Evolutionary conservation across 306 rosid genomes (phyloP), one percentile per base, ranked within the genome.

Genomic region (Cicer cuneatum): DNA sequence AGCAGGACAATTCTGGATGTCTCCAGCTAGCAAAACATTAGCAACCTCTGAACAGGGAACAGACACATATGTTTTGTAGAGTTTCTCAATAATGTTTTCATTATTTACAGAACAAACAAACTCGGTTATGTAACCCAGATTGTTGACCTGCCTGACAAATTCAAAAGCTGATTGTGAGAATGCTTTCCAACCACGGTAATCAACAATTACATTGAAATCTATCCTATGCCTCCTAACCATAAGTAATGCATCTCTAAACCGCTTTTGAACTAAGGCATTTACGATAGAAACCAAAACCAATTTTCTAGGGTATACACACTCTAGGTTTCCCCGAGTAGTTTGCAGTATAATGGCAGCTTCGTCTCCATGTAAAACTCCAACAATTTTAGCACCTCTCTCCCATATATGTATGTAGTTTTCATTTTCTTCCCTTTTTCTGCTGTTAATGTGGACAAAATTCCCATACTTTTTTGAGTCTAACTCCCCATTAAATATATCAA

Each of bases 141-240:
- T 92, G 87, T 85, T 83, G 87, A 90, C 87, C 84, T 94, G 96
- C 86, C 77, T 85, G 69, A 92, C 96, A 81, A 94, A 90, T 73
- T 90, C 98, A 18, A 90, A 62, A 71, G 99, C 93, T 58, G 82
- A 88, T 67, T 85, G 89, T 58, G 93, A 88, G 84, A 94, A 94
- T 61, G 83, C 66, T 76, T 80, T 85, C 89, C 88, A 90, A 56
- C 99, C 95, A 85, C 92, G 81, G 66, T 84, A 86, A 83, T 94
- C 97, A 59, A 90, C 96, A 72, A 94, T 83, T 67, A 90, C 84
- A 65, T 92, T 94, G 80, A 94, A 94, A 81, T 94, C 97, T 85
- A 94, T 94, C 83, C 97, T 83, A 56, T 94, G 99, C 63, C 96
- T 93, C 86, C 99, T 92, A 63, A 94, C 90, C 96, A 94, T 86